Conservation (phyloP, 768 basidiomycete species). For the Favolaschia claudopus region DNA sequence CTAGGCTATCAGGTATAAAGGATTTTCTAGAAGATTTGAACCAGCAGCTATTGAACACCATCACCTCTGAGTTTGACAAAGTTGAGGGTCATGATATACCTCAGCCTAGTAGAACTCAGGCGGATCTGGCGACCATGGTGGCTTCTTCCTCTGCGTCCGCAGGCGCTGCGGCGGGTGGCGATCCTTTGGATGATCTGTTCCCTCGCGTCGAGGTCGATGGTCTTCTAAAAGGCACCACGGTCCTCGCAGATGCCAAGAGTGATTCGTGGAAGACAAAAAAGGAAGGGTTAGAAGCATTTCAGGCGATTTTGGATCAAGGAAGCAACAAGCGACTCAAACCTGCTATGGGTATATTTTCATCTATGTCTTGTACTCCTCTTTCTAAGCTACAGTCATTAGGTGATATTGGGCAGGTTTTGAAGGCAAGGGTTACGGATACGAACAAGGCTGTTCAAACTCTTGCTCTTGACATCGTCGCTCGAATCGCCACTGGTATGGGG, state of each 20-base stretch:
- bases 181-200: conserved; percentile 93
- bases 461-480: conserved; percentile 88
- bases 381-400: conserved; percentile 52
- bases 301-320: conserved; percentile 87
- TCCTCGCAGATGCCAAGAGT: conserved; percentile 84
- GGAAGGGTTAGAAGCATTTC: conserved; percentile 87
- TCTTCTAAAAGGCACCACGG: conserved; percentile 82
- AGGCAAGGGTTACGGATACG: conserved; percentile 87
- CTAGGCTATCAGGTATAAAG: conserved; percentile 71
- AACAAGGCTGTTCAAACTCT: conserved; percentile 94
- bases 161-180: conserved; percentile 52
- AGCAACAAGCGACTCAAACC: conserved; percentile 92
- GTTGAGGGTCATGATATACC: conserved; percentile 80
- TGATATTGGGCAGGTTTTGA: conserved; percentile 89
- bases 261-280: conserved; percentile 98
- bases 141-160: conserved; percentile 50
- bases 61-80: conserved; percentile 92
- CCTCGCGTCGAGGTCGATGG: conserved; percentile 94
- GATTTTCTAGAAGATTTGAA: conserved; percentile 95
- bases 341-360: conserved; percentile 70
- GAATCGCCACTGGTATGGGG: conserved; percentile 94
- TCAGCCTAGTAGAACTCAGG: conserved; percentile 78
- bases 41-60: conserved; percentile 90
- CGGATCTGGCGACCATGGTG: conserved; percentile 69
- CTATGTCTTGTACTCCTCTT: not conserved